Evolutionary conservation across 495 filamentous ascomycete genomes (phyloP).

Genomic region (Letharia columbiana): DNA sequence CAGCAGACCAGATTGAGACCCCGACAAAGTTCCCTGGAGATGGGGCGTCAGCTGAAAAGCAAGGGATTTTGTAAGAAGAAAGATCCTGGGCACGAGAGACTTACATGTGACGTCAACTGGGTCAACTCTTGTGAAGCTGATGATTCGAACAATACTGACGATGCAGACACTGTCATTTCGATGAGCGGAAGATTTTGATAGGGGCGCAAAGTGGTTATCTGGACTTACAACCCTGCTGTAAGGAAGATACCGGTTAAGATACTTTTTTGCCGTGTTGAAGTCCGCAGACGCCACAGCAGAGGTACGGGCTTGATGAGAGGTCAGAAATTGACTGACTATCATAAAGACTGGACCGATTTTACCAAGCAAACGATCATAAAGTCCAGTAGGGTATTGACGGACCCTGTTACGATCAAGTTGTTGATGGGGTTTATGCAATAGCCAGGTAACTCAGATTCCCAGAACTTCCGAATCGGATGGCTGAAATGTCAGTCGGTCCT

Average conservation of each 20-base stretch:
- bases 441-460: background rate
- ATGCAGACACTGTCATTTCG: background rate
- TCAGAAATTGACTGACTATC: background rate
- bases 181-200: background rate
- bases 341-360: background rate
- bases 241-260: slow-evolving; percentile 18
- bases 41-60: background rate
- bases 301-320: slow-evolving; percentile 15
- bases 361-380: slow-evolving; percentile 17
- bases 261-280: slow-evolving; percentile 11
- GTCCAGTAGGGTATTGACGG: slow-evolving; percentile 18
- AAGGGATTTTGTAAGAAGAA: background rate
- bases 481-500: background rate
- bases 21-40: background rate
- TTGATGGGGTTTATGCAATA: background rate
- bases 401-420: background rate
- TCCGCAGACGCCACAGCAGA: slow-evolving; percentile 19
- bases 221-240: slow-evolving; percentile 20
- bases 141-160: background rate
- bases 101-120: background rate
- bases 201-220: background rate
- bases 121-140: background rate
- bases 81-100: background rate
- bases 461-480: slow-evolving; percentile 18
- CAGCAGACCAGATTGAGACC: background rate